Evolutionary conservation across 1,284 basidiomycete species (phyloP).

Genomic region (Moniliophthora roreri): DNA sequence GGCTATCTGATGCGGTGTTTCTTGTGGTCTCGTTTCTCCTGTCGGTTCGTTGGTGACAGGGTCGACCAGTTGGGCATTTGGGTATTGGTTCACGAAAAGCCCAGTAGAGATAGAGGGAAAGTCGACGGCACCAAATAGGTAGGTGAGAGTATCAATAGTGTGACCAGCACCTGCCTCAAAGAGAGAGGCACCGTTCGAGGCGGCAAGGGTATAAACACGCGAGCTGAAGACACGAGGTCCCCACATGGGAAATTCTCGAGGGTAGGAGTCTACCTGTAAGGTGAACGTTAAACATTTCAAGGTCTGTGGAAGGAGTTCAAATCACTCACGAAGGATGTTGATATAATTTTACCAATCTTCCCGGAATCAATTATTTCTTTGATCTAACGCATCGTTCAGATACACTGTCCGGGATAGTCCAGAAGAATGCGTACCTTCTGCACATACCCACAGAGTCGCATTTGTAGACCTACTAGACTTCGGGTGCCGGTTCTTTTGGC

Average conservation of each 20-base stretch:
- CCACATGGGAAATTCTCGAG: background rate
- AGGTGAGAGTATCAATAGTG: conserved; percentile 11
- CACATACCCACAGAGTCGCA: background rate
- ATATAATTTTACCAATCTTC: conserved; percentile 8
- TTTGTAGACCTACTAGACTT: conserved; percentile 27
- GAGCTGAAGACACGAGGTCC: background rate
- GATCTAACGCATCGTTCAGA: background rate
- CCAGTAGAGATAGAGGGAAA: conserved; percentile 12
- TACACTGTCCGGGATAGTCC: background rate
- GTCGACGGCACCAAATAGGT: conserved; percentile 14
- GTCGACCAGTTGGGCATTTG: conserved; percentile 2
- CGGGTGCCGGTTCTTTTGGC: conserved; percentile 30
- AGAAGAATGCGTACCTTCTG: background rate
- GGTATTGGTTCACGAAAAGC: conserved; percentile 3
- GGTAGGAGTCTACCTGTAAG: conserved; percentile 1
- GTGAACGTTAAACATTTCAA: background rate
- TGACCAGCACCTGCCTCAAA: conserved; percentile 13
- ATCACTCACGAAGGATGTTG: conserved; percentile 3
- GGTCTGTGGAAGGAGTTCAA: too few species aligned
- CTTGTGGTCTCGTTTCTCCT: background rate
- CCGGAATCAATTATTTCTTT: conserved; percentile 7
- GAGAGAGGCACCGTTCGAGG: conserved; percentile 10
- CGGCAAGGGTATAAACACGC: background rate
- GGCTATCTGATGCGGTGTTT: conserved; percentile 4
- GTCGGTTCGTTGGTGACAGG: conserved; percentile 1